Conservation (phyloP, 768 basidiomycete genomes). For the Rhizopogon rudus region DNA sequence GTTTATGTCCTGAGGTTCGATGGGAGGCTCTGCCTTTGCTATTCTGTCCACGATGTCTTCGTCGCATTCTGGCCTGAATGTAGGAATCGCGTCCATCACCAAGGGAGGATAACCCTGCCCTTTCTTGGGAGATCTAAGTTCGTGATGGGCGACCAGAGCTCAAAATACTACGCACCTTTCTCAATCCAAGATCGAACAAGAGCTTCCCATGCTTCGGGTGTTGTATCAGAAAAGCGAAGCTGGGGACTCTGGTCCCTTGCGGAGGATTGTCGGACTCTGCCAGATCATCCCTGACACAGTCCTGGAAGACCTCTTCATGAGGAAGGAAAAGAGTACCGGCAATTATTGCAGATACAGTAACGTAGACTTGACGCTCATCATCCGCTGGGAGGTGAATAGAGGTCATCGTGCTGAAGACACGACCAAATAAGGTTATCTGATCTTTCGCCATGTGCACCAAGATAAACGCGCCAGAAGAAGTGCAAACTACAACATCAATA, state of each 20-base stretch:
- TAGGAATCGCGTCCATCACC: background rate
- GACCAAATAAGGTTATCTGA: background rate
- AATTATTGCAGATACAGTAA: conserved; percentile 1
- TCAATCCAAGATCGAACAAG: conserved; percentile 4
- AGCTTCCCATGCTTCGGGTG: conserved; percentile 4
- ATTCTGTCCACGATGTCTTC: conserved; percentile 4
- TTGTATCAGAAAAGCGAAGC: conserved; percentile 3
- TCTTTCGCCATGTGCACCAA: too few relatives aligned
- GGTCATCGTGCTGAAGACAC: background rate
- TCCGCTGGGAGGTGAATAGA: background rate
- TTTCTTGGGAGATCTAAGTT: background rate
- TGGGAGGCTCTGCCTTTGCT: background rate
- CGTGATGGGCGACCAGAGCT: background rate
- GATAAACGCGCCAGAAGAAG: too few relatives aligned
- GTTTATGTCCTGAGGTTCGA: conserved; percentile 1
- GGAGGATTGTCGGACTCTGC: background rate
- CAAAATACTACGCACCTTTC: background rate
- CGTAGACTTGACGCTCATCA: background rate
- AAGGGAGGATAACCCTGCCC: conserved; percentile 3
- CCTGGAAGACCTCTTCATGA: conserved; percentile 1
- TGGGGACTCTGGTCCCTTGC: background rate
- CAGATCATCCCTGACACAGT: background rate
- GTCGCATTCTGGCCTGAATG: background rate
- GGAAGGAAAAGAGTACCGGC: conserved; percentile 1
- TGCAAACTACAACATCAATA: too few relatives aligned